Conservation (phyloP, 257 asterid species). For the Solanum arcanum region DNA sequence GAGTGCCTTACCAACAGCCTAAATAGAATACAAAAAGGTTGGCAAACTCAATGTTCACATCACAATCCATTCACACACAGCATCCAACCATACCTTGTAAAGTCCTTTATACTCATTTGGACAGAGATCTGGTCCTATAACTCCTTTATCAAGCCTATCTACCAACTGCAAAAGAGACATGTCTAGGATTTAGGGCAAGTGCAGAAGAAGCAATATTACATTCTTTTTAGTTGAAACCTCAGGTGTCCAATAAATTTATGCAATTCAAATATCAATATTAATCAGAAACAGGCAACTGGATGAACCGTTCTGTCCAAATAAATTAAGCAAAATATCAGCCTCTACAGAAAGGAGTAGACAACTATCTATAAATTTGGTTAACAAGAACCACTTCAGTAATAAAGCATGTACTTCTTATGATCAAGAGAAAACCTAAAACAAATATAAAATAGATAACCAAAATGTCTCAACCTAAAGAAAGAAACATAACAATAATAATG, state of each 20-base stretch:
- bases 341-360: background rate
- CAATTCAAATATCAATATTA: background rate
- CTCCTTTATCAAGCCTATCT: slow-evolving; percentile 79
- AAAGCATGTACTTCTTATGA: background rate
- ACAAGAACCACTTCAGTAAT: background rate
- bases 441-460: background rate
- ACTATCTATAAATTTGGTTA: background rate
- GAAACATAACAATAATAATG: background rate
- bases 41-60: slow-evolving; percentile 4
- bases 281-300: background rate
- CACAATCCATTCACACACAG: slow-evolving; percentile 3
- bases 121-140: slow-evolving; percentile 45
- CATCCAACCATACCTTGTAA: slow-evolving; percentile 55
- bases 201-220: background rate
- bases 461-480: background rate
- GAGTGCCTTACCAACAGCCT: slow-evolving; percentile 96
- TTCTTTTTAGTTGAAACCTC: background rate
- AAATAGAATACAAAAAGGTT: slow-evolving; percentile 16
- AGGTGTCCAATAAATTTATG: background rate
- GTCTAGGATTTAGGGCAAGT: background rate
- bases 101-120: slow-evolving; percentile 84
- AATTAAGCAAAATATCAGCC: background rate
- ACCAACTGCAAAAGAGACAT: slow-evolving; percentile 50
- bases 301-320: background rate
- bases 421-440: background rate